phyloP scores from a whole-genome alignment of 768 basidiomycete species.

The Mrakia hoshinonis region DNA sequence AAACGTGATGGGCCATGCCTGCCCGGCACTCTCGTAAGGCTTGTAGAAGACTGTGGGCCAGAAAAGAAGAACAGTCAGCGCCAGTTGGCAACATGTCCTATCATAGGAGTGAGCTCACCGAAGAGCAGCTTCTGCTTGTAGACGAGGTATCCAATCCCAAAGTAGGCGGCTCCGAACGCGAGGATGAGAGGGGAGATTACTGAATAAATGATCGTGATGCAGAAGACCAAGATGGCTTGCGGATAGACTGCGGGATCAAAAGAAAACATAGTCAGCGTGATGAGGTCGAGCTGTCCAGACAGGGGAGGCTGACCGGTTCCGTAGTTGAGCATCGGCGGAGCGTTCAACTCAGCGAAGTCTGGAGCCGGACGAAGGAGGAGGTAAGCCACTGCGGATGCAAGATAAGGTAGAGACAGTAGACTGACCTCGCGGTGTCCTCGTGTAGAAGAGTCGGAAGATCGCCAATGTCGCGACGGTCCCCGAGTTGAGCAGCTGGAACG shows the following conservation, averaged over 20 bases:
- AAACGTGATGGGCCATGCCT: conserved; percentile 96
- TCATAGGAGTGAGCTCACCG: too few relatives aligned
- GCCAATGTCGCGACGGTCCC: conserved; percentile 75
- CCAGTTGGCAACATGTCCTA: too few relatives aligned
- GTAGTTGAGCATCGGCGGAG: conserved; percentile 96
- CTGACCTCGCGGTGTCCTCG: conserved; percentile 81
- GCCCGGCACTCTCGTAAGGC: conserved; percentile 92
- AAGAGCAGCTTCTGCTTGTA: conserved; percentile 98
- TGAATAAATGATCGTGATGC: conserved; percentile 88
- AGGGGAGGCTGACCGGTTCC: conserved; percentile 44
- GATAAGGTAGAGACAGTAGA: background rate
- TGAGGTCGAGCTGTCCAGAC: background rate
- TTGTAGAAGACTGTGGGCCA: conserved; percentile 77
- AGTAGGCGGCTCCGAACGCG: conserved; percentile 90
- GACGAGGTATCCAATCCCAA: conserved; percentile 88
- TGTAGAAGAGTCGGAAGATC: conserved; percentile 64
- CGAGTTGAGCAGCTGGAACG: conserved; percentile 83
- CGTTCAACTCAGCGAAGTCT: conserved; percentile 95
- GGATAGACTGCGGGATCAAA: conserved; percentile 66
- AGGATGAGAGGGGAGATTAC: conserved; percentile 92
- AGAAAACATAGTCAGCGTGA: background rate
- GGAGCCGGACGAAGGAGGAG: conserved; percentile 7
- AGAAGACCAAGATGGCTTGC: conserved; percentile 90
- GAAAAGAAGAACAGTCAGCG: conserved; percentile 38
- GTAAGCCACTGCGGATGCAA: conserved; percentile 11